Conservation (phyloP, 2,329 filamentous ascomycete genomes). For the Talaromyces sp. region DNA sequence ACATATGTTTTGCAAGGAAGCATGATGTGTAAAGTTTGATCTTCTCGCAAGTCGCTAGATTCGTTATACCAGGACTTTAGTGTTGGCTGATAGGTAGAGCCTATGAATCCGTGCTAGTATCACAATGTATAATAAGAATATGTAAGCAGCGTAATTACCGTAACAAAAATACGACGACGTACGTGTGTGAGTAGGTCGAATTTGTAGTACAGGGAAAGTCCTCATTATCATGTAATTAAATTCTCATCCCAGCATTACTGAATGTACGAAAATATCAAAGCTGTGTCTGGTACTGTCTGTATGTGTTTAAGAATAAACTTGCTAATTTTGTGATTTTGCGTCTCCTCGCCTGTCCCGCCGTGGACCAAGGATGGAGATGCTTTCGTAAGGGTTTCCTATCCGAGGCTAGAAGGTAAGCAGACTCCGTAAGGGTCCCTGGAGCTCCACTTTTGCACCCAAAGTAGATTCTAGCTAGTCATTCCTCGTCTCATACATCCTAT, state of each 20-base stretch:
- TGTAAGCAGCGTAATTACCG: not conserved
- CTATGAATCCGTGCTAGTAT: not conserved
- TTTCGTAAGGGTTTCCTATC: not conserved
- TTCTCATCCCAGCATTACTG: not conserved
- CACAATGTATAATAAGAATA: not conserved
- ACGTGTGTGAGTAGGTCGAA: not conserved
- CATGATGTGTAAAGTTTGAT: not conserved
- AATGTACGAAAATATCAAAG: not conserved
- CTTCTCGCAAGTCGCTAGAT: not conserved
- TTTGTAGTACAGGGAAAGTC: not conserved
- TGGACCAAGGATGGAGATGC: not conserved
- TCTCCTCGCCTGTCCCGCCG: not conserved
- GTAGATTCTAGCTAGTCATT: not conserved
- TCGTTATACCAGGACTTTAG: too few species aligned
- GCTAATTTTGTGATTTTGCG: not conserved
- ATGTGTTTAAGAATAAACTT: not conserved
- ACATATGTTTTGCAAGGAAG: not conserved
- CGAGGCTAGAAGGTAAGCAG: not conserved
- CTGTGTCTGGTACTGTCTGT: not conserved
- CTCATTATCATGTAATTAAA: not conserved
- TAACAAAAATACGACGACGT: not conserved
- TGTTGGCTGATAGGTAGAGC: not conserved
- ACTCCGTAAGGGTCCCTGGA: not conserved
- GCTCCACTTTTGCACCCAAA: not conserved
- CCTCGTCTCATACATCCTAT: conserved; percentile 7